Evolutionary conservation across 257 asterid species (phyloP).

Genomic region (Apocynum venetum): DNA sequence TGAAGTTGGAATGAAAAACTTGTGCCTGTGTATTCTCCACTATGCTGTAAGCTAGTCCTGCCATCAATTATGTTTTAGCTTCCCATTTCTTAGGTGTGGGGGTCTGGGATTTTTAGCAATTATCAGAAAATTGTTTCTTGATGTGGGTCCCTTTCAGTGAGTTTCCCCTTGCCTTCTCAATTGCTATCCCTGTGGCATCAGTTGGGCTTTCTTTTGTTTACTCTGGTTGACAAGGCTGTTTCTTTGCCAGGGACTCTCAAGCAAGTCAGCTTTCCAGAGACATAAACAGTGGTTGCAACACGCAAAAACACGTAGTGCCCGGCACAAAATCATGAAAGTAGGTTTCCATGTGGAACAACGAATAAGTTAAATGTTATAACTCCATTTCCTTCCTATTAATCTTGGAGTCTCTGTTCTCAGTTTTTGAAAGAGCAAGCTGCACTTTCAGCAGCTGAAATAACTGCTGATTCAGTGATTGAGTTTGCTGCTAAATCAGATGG

Average conservation of each 20-base stretch:
- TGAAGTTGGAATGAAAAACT: background rate
- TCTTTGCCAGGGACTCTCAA: constrained; percentile 70
- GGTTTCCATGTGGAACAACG: constrained; percentile 19
- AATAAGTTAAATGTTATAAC: background rate
- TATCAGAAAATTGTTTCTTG: background rate
- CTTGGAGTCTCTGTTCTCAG: constrained; percentile 36
- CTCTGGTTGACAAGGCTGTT: background rate
- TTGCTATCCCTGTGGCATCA: background rate
- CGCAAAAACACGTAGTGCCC: constrained; percentile 95
- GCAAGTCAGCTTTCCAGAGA: constrained; percentile 86
- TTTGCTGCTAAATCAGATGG: constrained; percentile 59
- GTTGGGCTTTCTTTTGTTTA: background rate
- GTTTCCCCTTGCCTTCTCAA: background rate
- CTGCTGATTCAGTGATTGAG: constrained; percentile 70
- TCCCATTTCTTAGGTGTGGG: background rate
- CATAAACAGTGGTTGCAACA: constrained; percentile 92
- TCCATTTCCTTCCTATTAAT: constrained; percentile 16
- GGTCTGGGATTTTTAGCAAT: background rate
- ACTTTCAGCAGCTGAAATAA: constrained; percentile 71
- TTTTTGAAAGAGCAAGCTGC: constrained; percentile 93
- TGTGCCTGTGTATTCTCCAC: background rate
- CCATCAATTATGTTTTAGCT: background rate
- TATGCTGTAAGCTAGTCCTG: background rate
- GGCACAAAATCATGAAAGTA: constrained; percentile 95
- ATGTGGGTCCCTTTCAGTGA: background rate